Conservation (phyloP, 2,329 filamentous ascomycete species). For the Colletotrichum plurivorum region DNA sequence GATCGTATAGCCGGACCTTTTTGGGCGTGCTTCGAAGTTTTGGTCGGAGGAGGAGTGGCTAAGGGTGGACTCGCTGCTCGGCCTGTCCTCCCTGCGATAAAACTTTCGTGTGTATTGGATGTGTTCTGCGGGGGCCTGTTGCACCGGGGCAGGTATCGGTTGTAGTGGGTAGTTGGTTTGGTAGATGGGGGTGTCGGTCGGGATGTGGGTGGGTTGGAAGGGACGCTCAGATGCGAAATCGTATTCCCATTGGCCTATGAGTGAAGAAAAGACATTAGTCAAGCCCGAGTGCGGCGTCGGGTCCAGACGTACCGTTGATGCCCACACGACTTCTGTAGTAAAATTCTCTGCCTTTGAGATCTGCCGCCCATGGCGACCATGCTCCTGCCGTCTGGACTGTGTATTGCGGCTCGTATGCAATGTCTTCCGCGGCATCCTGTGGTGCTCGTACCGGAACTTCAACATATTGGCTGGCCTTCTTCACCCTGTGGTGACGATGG, state of each 20-base stretch:
- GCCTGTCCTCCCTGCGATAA: neutral
- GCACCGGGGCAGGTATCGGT: neutral
- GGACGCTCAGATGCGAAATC: neutral
- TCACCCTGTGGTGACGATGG: too few relatives aligned
- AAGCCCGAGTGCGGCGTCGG: rapidly evolving
- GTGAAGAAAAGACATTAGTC: neutral
- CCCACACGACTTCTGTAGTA: constrained; percentile 25
- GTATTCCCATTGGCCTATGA: constrained; percentile 6
- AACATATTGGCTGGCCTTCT: neutral
- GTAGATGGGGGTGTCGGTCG: neutral
- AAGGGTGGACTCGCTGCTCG: neutral
- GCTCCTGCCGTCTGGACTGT: neutral
- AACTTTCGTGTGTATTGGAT: neutral
- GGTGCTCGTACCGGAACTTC: neutral
- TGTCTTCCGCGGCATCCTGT: rapidly evolving
- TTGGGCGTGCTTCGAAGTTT: neutral
- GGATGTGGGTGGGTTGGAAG: neutral
- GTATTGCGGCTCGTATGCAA: neutral
- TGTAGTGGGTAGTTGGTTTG: neutral
- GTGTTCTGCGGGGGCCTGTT: neutral
- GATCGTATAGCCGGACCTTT: neutral
- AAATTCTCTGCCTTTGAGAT: constrained; percentile 4
- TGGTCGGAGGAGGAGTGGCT: neutral
- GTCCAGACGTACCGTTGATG: neutral
- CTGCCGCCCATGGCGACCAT: constrained; percentile 21